Evolutionary conservation across 352 stramenopile species (phyloP).

Genomic region (Globisporangium nunn): DNA sequence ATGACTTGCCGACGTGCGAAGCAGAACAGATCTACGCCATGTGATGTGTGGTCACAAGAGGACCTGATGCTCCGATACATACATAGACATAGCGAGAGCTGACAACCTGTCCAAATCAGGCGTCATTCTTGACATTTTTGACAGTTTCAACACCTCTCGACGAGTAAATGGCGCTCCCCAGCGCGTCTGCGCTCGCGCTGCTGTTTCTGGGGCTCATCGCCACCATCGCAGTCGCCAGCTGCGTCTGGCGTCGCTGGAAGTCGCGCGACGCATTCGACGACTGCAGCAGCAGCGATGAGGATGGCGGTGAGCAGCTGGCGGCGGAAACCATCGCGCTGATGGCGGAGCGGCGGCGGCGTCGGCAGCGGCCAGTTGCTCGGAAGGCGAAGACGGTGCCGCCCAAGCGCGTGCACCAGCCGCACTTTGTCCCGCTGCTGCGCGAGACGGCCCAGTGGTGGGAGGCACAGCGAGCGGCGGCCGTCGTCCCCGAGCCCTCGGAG

Average conservation of each 20-base stretch:
- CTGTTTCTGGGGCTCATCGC: neutral
- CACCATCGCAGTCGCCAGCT: neutral
- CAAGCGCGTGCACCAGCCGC: slow-evolving; percentile 47
- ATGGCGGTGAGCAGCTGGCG: slow-evolving; percentile 6
- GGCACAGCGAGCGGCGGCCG: slow-evolving; percentile 6
- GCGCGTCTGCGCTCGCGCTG: neutral
- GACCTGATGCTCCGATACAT: too few relatives aligned
- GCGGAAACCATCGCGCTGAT: slow-evolving; percentile 12
- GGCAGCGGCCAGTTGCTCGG: neutral
- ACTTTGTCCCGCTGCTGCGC: slow-evolving; percentile 56
- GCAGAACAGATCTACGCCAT: neutral
- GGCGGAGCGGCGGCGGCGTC: slow-evolving; percentile 1
- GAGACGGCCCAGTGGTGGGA: slow-evolving; percentile 55
- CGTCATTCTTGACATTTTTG: too few relatives aligned
- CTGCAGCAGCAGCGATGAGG: slow-evolving; percentile 22
- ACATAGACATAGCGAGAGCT: too few relatives aligned
- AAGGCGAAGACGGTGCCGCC: slow-evolving; percentile 1
- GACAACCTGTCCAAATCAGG: too few relatives aligned
- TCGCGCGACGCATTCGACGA: slow-evolving; percentile 3
- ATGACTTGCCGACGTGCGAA: neutral
- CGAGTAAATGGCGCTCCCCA: neutral
- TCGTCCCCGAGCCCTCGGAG: neutral
- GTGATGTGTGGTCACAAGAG: too few relatives aligned
- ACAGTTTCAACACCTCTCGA: neutral
- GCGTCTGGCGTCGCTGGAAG: neutral